Conservation (phyloP, 1,284 basidiomycete genomes). For the Leccinum ponderosum region DNA sequence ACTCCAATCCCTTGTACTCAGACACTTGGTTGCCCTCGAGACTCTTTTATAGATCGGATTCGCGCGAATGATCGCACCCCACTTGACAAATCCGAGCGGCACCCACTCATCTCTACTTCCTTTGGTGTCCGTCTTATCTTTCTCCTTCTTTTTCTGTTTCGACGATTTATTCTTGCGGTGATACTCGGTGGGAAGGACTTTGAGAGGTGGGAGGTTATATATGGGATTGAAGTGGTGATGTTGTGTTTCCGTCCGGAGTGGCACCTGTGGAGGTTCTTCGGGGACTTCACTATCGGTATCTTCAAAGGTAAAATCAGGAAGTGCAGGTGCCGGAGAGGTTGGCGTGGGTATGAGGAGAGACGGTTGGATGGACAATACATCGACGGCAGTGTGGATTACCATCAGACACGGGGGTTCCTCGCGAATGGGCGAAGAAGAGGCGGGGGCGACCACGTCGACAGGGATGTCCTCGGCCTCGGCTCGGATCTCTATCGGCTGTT, state of each 20-base stretch:
- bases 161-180: conserved; percentile 57
- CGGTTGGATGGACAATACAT: conserved; percentile 28
- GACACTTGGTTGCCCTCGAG: conserved; percentile 67
- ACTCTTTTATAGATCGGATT: conserved; percentile 75
- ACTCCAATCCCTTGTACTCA: conserved; percentile 78
- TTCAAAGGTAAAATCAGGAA: conserved; percentile 34
- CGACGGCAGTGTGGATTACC: conserved; percentile 33
- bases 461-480: not conserved
- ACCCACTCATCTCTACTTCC: conserved; percentile 65
- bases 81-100: conserved; percentile 68
- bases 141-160: conserved; percentile 61
- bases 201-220: conserved; percentile 64
- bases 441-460: not conserved
- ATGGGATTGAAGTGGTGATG: conserved; percentile 44
- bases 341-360: conserved; percentile 36
- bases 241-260: conserved; percentile 28
- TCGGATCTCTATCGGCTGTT: not conserved
- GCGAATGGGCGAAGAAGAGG: conserved; percentile 8
- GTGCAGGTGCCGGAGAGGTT: conserved; percentile 32
- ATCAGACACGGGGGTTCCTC: conserved; percentile 17
- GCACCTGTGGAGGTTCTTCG: conserved; percentile 22
- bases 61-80: conserved; percentile 66
- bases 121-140: conserved; percentile 46
- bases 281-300: conserved; percentile 22
- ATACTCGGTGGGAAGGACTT: conserved; percentile 62